Percentiles rank a stretch among this genome's conserved stretches.
Conservation (phyloP, 768 basidiomycete species). For the Boletus subparvulus region DNA sequence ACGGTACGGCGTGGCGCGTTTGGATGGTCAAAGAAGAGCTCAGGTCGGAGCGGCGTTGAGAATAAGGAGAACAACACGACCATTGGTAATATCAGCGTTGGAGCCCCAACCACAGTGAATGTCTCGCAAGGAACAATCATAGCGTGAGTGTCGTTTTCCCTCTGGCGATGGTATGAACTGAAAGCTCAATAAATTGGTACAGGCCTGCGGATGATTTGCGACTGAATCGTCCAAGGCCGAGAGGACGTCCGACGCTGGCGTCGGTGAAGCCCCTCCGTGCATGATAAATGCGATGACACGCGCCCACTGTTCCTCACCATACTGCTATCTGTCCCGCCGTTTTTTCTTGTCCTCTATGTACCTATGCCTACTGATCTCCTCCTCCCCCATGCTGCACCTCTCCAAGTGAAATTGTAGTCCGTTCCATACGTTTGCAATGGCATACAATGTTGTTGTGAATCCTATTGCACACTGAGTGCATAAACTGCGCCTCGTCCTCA, state of each 20-base stretch:
- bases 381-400: constrained; percentile 25
- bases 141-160: constrained; percentile 47
- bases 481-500: no score
- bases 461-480: neutral
- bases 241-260: constrained; percentile 40
- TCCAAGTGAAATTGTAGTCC: constrained; percentile 3
- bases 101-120: constrained; percentile 12
- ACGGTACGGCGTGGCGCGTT: constrained; percentile 55
- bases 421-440: neutral
- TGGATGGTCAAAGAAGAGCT: constrained; percentile 66
- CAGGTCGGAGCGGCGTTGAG: constrained; percentile 49
- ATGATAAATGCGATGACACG: constrained; percentile 2
- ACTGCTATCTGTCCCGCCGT: neutral
- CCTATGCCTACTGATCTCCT: constrained; percentile 26
- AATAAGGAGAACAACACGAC: constrained; percentile 51
- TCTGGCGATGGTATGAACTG: neutral
- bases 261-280: constrained; percentile 27
- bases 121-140: constrained; percentile 40
- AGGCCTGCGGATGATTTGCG: constrained; percentile 44
- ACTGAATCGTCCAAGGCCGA: constrained; percentile 47
- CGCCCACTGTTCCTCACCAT: neutral
- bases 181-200: neutral
- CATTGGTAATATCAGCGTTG: constrained; percentile 3
- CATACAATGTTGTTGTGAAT: neutral
- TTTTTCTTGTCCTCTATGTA: constrained; percentile 28